Conservation (phyloP, 2,329 filamentous ascomycete species). For the Didymella sp. region DNA sequence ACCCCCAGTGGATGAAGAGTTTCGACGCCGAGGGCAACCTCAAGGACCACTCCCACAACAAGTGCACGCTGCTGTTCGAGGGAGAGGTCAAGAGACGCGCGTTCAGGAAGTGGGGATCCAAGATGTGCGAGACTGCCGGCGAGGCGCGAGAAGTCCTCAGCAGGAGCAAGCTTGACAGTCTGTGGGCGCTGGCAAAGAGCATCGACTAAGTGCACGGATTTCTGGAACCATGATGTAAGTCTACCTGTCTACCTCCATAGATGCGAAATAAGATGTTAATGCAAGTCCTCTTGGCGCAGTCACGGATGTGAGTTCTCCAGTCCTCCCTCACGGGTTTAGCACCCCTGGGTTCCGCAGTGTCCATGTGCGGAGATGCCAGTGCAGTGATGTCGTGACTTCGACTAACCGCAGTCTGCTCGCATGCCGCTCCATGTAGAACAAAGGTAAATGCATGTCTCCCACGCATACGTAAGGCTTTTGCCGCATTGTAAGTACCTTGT, state of each 20-base stretch:
- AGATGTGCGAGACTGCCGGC: conserved; percentile 90
- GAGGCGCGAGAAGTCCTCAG: conserved; percentile 82
- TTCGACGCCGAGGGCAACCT: conserved; percentile 79
- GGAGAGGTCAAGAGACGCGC: conserved; percentile 80
- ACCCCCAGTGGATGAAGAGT: conserved; percentile 76
- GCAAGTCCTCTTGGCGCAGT: not conserved
- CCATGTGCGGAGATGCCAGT: too few relatives aligned
- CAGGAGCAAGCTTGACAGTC: conserved; percentile 89
- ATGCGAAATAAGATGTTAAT: not conserved
- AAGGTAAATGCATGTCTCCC: too few relatives aligned
- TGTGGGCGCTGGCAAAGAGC: conserved; percentile 89
- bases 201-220: conserved; percentile 14
- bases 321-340: not conserved
- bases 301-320: not conserved
- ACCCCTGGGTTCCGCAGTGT: too few relatives aligned
- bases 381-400: too few relatives aligned
- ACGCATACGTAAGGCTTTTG: too few relatives aligned
- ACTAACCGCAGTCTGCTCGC: too few relatives aligned
- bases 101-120: conserved; percentile 85
- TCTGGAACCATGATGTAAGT: not conserved
- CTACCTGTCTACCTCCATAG: not conserved
- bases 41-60: conserved; percentile 82
- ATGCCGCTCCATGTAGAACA: too few relatives aligned
- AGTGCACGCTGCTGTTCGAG: conserved; percentile 86
- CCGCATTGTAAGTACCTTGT: too few relatives aligned